Base-by-base conservation (phyloP, 164 flowering plant species). In the Vitis labrusca region DNA sequence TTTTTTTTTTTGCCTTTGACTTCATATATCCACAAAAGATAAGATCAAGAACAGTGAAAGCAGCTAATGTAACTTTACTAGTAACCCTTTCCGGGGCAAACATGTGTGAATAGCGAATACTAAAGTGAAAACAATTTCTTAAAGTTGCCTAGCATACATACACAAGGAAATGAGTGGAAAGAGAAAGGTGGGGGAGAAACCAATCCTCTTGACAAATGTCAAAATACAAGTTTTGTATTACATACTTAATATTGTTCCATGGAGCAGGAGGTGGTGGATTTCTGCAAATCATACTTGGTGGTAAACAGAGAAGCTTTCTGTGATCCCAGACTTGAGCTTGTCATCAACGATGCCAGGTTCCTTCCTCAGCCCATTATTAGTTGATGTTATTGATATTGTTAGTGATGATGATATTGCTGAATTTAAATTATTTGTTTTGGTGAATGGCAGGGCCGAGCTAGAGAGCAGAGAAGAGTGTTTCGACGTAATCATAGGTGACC, bases 311-410 rank as follows among this genome's bases (percentile, higher is more conserved):
- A 89, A 71, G 97, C 98, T 13, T 94, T 94, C 66, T 72, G 77
- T 61, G 88, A 91, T 75, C 79, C 85, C 10, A 91, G 92, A 71
- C 88, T 94, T 60, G 84, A 88, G 12, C 88, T 94, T n/a, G 66
- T 92, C n/a, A 94, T 94, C 77, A 94, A 92, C 70, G 97, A 92
- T 71, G 98, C 98, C 60, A 88, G 83, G 93, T 88, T 57, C 62
- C 0, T 37, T 23, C 23, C 44, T 47, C 16, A 65, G 23, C 2
- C 13, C 12, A 15, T 50, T 13, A 8, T 19, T 4, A 13, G 10
- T 19, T 29, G 10, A 10, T 15, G 13, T 1, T 37, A 15, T 16
- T 54, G 9, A 55, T 30, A 2, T n/a, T 50, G 9, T 4, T 68
- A 50, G 23, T 13, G 9, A 59, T 30, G 9, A 48, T 54, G 13